Evolutionary conservation across 306 rosid genomes (phyloP), one percentile per base, ranked within the genome.

Genomic region (Castanea mollissima): DNA sequence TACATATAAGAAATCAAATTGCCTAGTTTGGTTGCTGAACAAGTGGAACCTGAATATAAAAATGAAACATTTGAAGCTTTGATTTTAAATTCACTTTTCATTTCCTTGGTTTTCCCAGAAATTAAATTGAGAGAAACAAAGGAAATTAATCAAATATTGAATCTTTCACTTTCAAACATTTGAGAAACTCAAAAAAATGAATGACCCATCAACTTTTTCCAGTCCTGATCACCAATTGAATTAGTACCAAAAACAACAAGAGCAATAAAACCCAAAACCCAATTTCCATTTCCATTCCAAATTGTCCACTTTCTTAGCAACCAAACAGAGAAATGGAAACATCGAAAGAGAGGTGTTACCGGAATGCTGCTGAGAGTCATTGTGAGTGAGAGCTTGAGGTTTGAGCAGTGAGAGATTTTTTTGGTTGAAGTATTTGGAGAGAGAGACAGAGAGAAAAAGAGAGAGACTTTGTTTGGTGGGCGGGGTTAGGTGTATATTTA

Each of bases 311-410:
- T 71, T 51, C 35, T 49, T 5, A 71, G 59, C 60, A 23, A 51
- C 51, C 44, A 13, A 41, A 13, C 56, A 19, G 13, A 71, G 4
- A 46, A 20, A 4, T 4, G 7, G 5, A 71, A 71, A 25, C 18
- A 10, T 1, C 6, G 20, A 18, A 2, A 55, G 1, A 74, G 12
- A 14, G 15, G 46, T 29, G 41, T 67, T 77, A 84, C 83, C 85
- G 80, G 74, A 54, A 57, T 25, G 55, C 76, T 81, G 76, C 69
- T 5, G 78, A 76, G 81, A 44, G 82, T 72, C 82, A 87, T 87
- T 78, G 60, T 20, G 55, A 29, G 25, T n/a, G 79, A 65, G 51
- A 49, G 14, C 51, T 68, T 55, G 34, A 32, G 74, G 44, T 20
- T 41, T 3, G 74, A 49, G 49, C 55, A 59, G 34, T 38, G 21